Evolutionary conservation across 768 basidiomycete genomes (phyloP), one percentile per base, ranked within the genome.

Genomic region (Calocybe cyanea): DNA sequence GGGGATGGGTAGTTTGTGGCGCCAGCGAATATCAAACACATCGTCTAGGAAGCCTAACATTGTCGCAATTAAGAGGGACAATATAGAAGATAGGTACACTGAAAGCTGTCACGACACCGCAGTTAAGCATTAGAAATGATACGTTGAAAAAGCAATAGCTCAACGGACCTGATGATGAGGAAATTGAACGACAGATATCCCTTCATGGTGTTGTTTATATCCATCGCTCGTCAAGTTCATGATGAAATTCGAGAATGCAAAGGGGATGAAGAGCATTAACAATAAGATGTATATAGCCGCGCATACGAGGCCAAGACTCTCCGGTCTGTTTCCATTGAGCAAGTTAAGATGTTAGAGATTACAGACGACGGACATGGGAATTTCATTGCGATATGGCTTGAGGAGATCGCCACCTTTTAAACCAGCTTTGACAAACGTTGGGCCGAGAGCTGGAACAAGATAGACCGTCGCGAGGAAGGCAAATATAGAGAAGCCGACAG

Each of bases 1-100:
- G 0, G 96, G 96, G 43, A 99, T 94, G 0, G 96, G 96, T 10
- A 99, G 69, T 63, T 99, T 99, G 67, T 98, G 92, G 46, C 96
- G 70, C 96, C 96, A 99, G 14, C 96, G 83, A 54, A 99, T 97
- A 62, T 99, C 96, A 55, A 98, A 99, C 3, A 98, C 78, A 64
- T 99, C 96, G 58, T 99, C 96, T 36, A 97, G 72, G 61, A 99
- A 95, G 24, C 96, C 96, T 7, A 99, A 80, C 49, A 98, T 75
- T 0, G 93, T 94, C 0, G 96, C 94, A 34, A 91, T 90, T 25
- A 98, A 69, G 30, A 99, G 73, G 0, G 90, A 93, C n/a, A 99
- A 76, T 6, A 99, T 60, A 7, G 92, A 91, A 0, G 96, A 94
- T 36, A 99, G 75, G 66, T 96, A 99, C 5, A 94, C 81, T 1